Evolutionary conservation across 371 early-diverging fungal species (phyloP), one percentile per base, ranked within the genome.

Genomic region (Apophysomyces ossiformis): DNA sequence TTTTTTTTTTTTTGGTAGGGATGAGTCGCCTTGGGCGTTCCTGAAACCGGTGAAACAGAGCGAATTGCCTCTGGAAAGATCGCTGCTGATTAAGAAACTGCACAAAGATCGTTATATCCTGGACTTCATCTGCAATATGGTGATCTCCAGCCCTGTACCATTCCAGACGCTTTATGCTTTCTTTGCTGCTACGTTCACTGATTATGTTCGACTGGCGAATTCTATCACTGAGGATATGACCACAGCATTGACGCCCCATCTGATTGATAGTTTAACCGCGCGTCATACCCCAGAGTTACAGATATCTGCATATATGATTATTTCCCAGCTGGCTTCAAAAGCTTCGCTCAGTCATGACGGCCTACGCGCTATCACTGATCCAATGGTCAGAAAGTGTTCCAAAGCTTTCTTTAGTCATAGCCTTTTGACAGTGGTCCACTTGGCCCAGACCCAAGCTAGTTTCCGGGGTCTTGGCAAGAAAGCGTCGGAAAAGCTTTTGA

Each of bases 51-150:
- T 92, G 37, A 86, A 87, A 54, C 82, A 87, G 45, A 76, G 79
- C 18, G 75, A 77, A 46, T 74, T 86, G 16, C 89, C 91, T 16
- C 69, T 92, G 46, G 89, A 86, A 35, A 85, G 95, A 21, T 69
- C 74, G 5, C 63, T 83, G 16, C 69, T 94, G 36, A 83, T 94
- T 13, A 85, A 89, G 64, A 76, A 79, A 35, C 75, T 84, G 70
- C 61, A 50, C 41, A 87, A 85, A 68, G 85, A 89, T 63, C 72
- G 82, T n/a, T 75, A 86, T 12, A 47, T 93, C 0, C 76, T 94
- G 6, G 82, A 89, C 57, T 91, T 90, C 66, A 72, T 92, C 35
- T 90, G 90, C 70, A 83, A 85, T 35, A 86, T 83, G 60, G 86
- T 84, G 12, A 80, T 78, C 35, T 58, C 68, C 16, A 64, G 75